Base-by-base conservation (phyloP, 169 alveolate species). In the Eimeria praecox region DNA sequence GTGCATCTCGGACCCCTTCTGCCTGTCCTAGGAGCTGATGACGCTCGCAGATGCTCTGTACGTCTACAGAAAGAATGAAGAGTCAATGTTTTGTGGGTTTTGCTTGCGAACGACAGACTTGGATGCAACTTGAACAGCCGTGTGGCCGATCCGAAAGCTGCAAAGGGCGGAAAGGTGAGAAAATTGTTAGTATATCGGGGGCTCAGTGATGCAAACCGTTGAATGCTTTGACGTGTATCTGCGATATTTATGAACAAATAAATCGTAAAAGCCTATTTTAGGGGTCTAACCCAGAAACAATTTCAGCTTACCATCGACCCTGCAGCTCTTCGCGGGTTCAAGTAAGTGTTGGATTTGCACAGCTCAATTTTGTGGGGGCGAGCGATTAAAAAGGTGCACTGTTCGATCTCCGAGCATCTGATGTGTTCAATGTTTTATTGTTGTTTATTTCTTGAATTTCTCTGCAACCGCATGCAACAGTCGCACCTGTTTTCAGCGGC, bases 401-500 rank as follows among this genome's bases (percentile, higher is more conserved):
- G 66, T 59, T 87, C 93, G 42, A 1, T 10, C 0, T 56, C 93
- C 6, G 93, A 59, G 44, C 93, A 87, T 64, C 93, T 87, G 93
- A 22, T 24, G 10, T 16, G 52, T 40, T 33, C 4, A 14, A 44
- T 42, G 2, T 62, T n/a, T n/a, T 44, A 27, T 75, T 40, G 1
- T 8, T 10, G 86, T 24, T 24, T 2, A 3, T 3, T 18, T 8
- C 18, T 35, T 18, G 14, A 35, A 38, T 18, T 6, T 38, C 30
- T 30, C 40, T 40, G 59, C 4, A 12, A 5, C 42, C 16, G 30
- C 33, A 10, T 16, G 42, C 8, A 27, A n/a, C 93, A 38, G 56
- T 40, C 93, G 38, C 62, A 62, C 93, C 82, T 87, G 80, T 87
- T 87, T 87, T 87, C 93, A 38, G 93, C 93, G 5, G 78, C 93